Base-by-base conservation (phyloP, 768 basidiomycete species). In the Suillus placidus region DNA sequence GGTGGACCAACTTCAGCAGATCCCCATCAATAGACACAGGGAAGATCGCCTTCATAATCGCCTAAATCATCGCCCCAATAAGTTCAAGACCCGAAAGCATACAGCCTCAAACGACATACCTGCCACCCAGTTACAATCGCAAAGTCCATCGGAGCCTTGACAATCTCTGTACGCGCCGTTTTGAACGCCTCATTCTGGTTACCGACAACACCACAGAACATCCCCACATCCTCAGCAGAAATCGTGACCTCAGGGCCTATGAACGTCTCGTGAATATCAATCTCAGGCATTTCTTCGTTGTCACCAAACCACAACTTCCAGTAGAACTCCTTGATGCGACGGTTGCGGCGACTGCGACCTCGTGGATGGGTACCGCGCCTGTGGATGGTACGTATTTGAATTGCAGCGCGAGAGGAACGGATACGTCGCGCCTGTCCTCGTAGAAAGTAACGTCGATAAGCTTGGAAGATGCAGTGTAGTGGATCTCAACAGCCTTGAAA, bases 1-100 rank as follows among this genome's bases (percentile, higher is more conserved):
- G 87, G 74, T 99, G 97, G 55, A 99, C 97, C 40, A 99, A 90
- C 78, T 95, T 96, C 71, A 99, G 83, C 18, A 99, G 80, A 77
- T 99, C 97, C 1, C 97, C 97, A 68, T 99, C 93, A 74, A 99
- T 94, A 13, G 87, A 79, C 14, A 84, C 75, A 7, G 97, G 97
- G 88, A 99, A 99, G 79, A 99, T 97, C 1, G 95, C 89, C 77
- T 93, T 94, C 92, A 99, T 99, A 79, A 99, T 99, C n/a, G 96
- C 93, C 95, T 97, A 62, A 40, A n/a, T 69, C 62, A 35, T 70
- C 40, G 63, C n/a, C 42, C 54, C 40, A 63, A 37, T 40, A 1
- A 60, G 30, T n/a, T 1, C 26, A 43, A 35, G 10, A 42, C 32
- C 20, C 32, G 16, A 49, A 63, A 56, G 8, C 23, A 20, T 56